Base-by-base conservation (phyloP, 2,329 filamentous ascomycete genomes). In the Fusarium albidum region DNA sequence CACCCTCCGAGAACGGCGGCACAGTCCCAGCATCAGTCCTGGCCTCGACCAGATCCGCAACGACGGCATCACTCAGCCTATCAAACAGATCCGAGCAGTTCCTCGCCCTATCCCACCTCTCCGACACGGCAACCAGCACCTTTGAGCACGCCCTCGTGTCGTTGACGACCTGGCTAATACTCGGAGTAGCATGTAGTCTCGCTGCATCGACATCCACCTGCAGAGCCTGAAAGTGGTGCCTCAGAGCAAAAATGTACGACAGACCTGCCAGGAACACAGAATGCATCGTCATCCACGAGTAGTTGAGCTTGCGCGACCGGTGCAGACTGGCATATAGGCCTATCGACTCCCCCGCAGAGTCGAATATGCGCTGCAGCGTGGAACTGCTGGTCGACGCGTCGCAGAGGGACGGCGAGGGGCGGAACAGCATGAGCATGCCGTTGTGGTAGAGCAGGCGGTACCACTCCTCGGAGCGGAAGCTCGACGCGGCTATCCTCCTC, bases 261-360 rank as follows among this genome's bases (percentile, higher is more conserved):
- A 78, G 53, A 0, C 78, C 78, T 0, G 77, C 77, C 50, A 79
- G 73, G 59, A 81, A 81, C 2, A 80, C 71, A 1, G 75, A 71
- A 42, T 81, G 79, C 50, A 81, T 71, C 0, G 78, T 79, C 21
- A 81, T 75, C 77, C 78, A 81, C 0, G 74, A 76, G 34, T 75
- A 80, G 57, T 80, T 81, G 49, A 81, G 75, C 38, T 74, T 75
- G 5, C 76, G 68, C 0, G 74, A 76, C 7, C 73, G 72, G 41
- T 79, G 76, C 1, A 81, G 59, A 14, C 70, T 72, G 1, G 77
- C 71, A 44, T 81, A 81, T 0, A 77, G 63, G 2, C 65, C 69
- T 35, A 81, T 77, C 0, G 75, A 65, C 14, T 75, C 66, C 18
- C 71, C 68, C 2, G 77, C 69, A 0, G 76, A 73, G 13, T 68